A percentile compares a stretch with the other conserved stretches of the same genome.
Evolutionary conservation across 2,329 filamentous ascomycete genomes (phyloP).

Genomic region (Dendrostoma leiphaemia): DNA sequence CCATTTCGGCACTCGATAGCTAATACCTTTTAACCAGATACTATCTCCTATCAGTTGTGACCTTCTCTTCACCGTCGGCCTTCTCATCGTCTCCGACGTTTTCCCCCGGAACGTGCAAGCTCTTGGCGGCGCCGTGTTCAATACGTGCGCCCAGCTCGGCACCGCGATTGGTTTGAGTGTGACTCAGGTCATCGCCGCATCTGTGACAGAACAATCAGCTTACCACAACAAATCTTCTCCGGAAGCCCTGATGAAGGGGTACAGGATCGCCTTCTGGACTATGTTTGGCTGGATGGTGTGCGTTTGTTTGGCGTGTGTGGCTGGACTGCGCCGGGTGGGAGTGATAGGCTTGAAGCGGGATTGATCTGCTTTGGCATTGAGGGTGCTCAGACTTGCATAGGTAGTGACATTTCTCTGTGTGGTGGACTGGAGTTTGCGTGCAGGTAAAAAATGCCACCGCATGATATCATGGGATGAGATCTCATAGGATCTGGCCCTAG

Average conservation of each 20-base stretch:
- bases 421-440: not conserved
- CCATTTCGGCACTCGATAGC: conserved; percentile 17
- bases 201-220: not conserved
- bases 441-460: no score
- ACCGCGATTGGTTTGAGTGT: conserved; percentile 10
- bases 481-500: no score
- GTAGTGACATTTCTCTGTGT: not conserved
- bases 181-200: conserved; percentile 12
- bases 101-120: conserved; percentile 58
- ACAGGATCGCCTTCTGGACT: conserved; percentile 10
- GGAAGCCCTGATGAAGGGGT: conserved; percentile 6
- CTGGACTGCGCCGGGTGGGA: conserved; percentile 10
- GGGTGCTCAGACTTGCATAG: not conserved
- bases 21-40: conserved; percentile 21
- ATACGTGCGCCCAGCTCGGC: conserved; percentile 53
- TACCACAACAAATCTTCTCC: not conserved
- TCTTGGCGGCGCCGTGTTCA: conserved; percentile 61
- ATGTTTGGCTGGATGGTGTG: conserved; percentile 15
- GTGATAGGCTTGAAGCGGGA: conserved; percentile 12
- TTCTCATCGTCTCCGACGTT: conserved; percentile 51
- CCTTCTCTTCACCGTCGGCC: conserved; percentile 54
- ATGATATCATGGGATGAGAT: no score
- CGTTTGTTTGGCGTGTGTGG: not conserved
- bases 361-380: not conserved
- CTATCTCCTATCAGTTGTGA: conserved; percentile 41